Conservation (phyloP, 1,284 basidiomycete genomes). For the Rugosomyces carneus region DNA sequence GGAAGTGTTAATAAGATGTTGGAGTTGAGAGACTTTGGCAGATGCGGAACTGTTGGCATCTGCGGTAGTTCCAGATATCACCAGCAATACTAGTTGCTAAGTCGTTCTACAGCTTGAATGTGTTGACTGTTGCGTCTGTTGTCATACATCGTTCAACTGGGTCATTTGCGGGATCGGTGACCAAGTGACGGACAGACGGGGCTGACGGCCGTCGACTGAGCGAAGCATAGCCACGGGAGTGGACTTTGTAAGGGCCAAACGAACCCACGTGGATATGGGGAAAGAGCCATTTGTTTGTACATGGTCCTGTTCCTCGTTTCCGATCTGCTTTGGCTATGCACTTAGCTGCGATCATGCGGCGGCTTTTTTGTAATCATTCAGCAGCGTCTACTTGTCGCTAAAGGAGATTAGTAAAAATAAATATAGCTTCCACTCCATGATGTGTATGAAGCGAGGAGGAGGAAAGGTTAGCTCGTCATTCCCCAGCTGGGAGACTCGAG, state of each 20-base stretch:
- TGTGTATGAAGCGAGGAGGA: no score
- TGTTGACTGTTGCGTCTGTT: neutral
- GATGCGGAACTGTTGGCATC: neutral
- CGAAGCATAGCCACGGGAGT: neutral
- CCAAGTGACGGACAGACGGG: neutral
- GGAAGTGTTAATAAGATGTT: neutral
- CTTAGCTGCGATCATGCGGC: neutral
- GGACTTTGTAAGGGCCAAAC: neutral
- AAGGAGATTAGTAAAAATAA: no score
- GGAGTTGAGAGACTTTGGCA: neutral
- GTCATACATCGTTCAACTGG: neutral
- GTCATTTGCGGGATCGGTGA: neutral
- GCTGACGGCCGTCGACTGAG: neutral
- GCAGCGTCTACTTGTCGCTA: no score
- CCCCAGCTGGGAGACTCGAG: neutral
- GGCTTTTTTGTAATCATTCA: no score
- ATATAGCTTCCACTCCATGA: no score
- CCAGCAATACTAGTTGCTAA: neutral
- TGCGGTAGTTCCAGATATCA: neutral
- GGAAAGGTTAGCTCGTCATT: no score
- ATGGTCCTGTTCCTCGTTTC: neutral
- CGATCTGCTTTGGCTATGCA: neutral
- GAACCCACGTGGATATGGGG: neutral
- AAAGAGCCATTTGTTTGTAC: neutral
- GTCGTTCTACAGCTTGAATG: neutral